phyloP scores from a whole-genome alignment of 129 eudicot genomes.

The Helichrysum umbraculigerum region DNA sequence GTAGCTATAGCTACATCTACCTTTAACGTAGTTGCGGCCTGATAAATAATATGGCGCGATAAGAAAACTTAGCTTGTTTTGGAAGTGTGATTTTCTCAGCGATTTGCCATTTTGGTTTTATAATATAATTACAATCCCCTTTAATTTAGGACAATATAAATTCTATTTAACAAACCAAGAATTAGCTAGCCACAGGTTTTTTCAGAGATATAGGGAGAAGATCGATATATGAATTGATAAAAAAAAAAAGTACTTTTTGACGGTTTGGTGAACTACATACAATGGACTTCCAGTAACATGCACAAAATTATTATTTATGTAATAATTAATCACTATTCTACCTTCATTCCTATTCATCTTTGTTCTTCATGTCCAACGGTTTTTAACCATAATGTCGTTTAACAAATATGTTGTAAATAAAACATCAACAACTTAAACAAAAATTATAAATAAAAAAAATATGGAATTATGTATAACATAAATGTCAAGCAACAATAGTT shows the following conservation, averaged over 20 bases:
- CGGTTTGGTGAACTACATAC: constrained; percentile 21
- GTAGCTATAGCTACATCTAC: too few species aligned
- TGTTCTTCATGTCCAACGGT: constrained; percentile 13
- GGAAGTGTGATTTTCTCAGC: not conserved
- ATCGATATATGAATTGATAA: not conserved
- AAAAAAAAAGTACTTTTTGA: not conserved
- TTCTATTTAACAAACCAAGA: too few species aligned
- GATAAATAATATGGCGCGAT: not conserved
- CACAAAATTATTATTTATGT: constrained; percentile 14
- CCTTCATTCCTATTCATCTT: constrained; percentile 15
- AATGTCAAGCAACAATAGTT: not conserved
- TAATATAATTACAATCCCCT: too few species aligned
- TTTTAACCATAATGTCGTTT: constrained; percentile 13
- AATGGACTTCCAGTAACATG: constrained; percentile 13
- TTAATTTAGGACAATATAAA: too few species aligned
- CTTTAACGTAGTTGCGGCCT: too few species aligned
- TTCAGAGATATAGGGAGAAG: not conserved
- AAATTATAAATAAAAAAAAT: too few species aligned
- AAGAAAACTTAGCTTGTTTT: not conserved
- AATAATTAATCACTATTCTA: constrained; percentile 23
- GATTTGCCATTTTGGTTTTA: constrained; percentile 16
- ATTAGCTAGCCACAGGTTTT: constrained; percentile 8
- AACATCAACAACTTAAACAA: too few species aligned
- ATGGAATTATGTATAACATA: not conserved
- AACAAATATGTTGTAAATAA: not conserved